These are phyloP conservation scores for Xylariomycetidae sp. DNA, from an alignment of 2,329 filamentous ascomycete species.

Conservation along the genomic window DNA sequence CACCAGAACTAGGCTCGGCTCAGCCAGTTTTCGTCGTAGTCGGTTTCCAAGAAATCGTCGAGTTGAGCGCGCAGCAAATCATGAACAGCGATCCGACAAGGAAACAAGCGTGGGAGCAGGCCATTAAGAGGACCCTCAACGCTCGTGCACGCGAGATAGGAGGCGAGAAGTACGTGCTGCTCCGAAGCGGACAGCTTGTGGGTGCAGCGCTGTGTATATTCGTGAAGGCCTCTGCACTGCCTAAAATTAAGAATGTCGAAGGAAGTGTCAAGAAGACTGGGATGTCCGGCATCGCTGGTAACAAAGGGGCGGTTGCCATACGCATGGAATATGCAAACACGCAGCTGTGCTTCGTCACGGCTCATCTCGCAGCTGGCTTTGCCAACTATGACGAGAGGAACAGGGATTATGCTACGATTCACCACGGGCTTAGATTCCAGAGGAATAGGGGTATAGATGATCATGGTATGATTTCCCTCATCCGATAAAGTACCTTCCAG, in stretches of 20 bases:
- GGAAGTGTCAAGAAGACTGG: slow-evolving; percentile 92
- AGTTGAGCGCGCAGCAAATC: slow-evolving; percentile 94
- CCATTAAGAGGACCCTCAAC: slow-evolving; percentile 76
- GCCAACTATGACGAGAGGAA: slow-evolving; percentile 96
- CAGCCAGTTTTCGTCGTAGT: slow-evolving; percentile 84
- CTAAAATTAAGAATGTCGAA: slow-evolving; percentile 91
- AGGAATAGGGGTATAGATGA: slow-evolving; percentile 87
- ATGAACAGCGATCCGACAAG: slow-evolving; percentile 94
- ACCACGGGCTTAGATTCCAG: slow-evolving; percentile 83
- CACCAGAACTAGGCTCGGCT: slow-evolving; percentile 49
- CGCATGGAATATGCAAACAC: slow-evolving; percentile 93
- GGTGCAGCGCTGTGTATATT: slow-evolving; percentile 91
- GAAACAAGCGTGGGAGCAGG: slow-evolving; percentile 80
- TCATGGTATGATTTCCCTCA: slow-evolving; percentile 67
- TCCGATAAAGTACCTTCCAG: neutral
- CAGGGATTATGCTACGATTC: slow-evolving; percentile 85
- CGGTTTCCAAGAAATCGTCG: slow-evolving; percentile 98
- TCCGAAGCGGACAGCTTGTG: slow-evolving; percentile 90
- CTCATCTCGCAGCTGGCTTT: slow-evolving; percentile 93
- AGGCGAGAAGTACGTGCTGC: slow-evolving; percentile 77
- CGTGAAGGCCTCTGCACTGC: slow-evolving; percentile 72
- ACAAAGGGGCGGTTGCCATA: slow-evolving; percentile 96
- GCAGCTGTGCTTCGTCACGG: slow-evolving; percentile 90
- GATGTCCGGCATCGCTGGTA: slow-evolving; percentile 94
- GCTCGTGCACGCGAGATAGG: slow-evolving; percentile 58